These are phyloP conservation scores for Rosa persica DNA, from an alignment of 306 rosid species.

Conservation along the genomic window DNA sequence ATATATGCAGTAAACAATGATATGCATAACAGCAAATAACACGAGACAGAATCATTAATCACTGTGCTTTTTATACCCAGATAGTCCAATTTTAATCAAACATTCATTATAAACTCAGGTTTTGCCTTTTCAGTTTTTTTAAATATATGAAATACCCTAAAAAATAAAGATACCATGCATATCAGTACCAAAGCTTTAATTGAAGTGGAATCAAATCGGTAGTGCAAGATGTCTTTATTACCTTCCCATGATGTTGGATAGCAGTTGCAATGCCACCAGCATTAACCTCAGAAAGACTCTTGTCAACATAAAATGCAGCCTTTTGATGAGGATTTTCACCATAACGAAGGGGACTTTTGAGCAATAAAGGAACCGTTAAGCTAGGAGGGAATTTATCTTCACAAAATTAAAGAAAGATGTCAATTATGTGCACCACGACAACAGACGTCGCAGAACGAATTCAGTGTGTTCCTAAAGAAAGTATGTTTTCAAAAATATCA, in stretches of 20 bases:
- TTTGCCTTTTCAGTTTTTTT: neutral
- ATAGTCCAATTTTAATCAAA: neutral
- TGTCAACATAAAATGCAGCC: slow-evolving; percentile 83
- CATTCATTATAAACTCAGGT: neutral
- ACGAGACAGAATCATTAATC: neutral
- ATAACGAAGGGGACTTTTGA: slow-evolving; percentile 74
- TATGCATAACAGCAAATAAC: neutral
- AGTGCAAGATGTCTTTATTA: slow-evolving; percentile 21
- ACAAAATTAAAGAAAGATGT: slow-evolving; percentile 22
- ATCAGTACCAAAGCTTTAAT: neutral
- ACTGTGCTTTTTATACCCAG: neutral
- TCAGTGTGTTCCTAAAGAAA: neutral
- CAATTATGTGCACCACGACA: slow-evolving; percentile 9
- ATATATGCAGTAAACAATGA: neutral
- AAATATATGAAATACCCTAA: neutral
- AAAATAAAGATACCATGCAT: neutral
- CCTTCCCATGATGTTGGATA: slow-evolving; percentile 92
- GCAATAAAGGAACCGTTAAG: slow-evolving; percentile 64
- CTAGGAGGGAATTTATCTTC: slow-evolving; percentile 83
- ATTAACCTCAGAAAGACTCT: slow-evolving; percentile 72
- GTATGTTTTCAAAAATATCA: neutral
- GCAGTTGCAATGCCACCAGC: slow-evolving; percentile 95
- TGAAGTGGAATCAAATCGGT: neutral
- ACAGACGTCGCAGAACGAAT: neutral
- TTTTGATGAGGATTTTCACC: slow-evolving; percentile 98